Percentiles rank a stretch among this genome's conserved stretches.
Conservation (phyloP, 73 alveolate species). For the Uronychia binucleata region DNA sequence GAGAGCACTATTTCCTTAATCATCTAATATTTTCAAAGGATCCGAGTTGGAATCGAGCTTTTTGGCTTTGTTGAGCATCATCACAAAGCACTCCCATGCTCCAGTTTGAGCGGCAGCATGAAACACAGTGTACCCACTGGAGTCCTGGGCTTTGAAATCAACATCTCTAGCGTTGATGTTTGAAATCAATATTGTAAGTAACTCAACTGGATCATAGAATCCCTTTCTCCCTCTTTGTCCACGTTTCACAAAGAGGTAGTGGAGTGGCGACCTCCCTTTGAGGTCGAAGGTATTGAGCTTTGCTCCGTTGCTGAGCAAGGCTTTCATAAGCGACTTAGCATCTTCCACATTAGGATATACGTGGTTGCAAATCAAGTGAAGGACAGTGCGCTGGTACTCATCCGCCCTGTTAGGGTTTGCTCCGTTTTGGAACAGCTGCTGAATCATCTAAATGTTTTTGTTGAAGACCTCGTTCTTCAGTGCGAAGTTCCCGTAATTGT, state of each 20-base stretch:
- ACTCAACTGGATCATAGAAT: conserved; percentile 76
- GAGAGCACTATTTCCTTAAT: too few relatives aligned
- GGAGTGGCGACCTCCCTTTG: conserved; percentile 71
- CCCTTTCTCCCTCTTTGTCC: conserved; percentile 8
- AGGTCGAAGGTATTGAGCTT: conserved; percentile 53
- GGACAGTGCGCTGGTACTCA: conserved; percentile 57
- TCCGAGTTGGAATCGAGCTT: too few relatives aligned
- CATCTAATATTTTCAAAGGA: too few relatives aligned
- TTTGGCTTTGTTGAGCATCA: conserved; percentile 45
- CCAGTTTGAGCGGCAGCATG: conserved; percentile 79
- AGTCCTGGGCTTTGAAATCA: conserved; percentile 57
- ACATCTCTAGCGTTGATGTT: conserved; percentile 47
- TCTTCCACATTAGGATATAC: neutral
- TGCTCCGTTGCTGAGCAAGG: conserved; percentile 34
- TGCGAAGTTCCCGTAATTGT: conserved; percentile 67
- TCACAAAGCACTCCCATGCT: conserved; percentile 31
- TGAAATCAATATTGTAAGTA: conserved; percentile 37
- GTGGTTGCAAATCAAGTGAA: conserved; percentile 43
- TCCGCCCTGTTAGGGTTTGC: conserved; percentile 49
- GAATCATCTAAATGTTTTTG: conserved; percentile 9
- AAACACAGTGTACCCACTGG: conserved; percentile 67
- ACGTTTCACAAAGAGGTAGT: conserved; percentile 73
- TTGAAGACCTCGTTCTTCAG: conserved; percentile 47
- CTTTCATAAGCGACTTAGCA: conserved; percentile 39
- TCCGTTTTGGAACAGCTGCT: conserved; percentile 38